phyloP scores from a whole-genome alignment of 75 land plant species.

The Picea glauca region DNA sequence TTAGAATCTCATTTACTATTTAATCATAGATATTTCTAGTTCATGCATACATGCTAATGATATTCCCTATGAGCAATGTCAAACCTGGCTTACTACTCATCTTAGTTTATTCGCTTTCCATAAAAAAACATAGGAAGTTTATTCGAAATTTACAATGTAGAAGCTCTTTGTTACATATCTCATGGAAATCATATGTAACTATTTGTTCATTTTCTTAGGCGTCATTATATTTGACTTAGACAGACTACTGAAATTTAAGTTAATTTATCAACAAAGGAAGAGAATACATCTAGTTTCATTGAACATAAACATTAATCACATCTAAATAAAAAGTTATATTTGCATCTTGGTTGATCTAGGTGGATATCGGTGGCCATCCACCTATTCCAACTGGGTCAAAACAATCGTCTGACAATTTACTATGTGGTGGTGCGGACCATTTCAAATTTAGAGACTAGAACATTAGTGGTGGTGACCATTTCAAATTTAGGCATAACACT shows the following conservation, averaged over 20 bases:
- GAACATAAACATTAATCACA: not conserved
- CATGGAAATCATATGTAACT: not conserved
- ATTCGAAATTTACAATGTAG: not conserved
- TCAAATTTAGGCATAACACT: no score
- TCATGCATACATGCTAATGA: not conserved
- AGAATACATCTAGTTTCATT: not conserved
- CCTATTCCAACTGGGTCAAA: no score
- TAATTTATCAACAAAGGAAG: not conserved
- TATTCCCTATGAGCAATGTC: not conserved
- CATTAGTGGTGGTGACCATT: no score
- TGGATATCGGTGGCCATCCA: no score
- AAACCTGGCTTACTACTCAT: not conserved
- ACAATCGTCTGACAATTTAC: no score
- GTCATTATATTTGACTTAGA: not conserved
- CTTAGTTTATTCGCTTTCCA: not conserved
- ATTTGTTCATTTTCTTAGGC: not conserved
- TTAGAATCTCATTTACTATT: not conserved
- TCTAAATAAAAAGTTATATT: conserved; percentile 28
- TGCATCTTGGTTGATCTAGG: conserved; percentile 70
- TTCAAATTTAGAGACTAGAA: no score
- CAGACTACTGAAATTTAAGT: not conserved
- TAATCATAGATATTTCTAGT: not conserved
- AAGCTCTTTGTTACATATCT: not conserved
- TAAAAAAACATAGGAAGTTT: not conserved
- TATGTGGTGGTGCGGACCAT: no score